These are phyloP conservation scores for Helicocarpus griseus DNA, from an alignment of 2,329 filamentous ascomycete genomes.

Conservation along the genomic window DNA sequence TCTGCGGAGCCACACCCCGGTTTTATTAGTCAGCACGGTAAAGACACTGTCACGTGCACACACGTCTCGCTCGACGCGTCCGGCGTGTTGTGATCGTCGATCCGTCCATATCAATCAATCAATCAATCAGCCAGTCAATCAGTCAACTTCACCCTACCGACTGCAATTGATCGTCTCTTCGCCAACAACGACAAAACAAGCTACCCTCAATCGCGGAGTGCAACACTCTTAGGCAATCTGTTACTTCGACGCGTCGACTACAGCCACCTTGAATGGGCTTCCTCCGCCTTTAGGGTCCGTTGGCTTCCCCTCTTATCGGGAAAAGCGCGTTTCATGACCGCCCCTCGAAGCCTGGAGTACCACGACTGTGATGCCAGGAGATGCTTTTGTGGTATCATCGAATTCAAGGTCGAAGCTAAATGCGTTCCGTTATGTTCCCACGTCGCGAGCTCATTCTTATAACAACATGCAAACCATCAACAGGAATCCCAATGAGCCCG, in stretches of 20 bases:
- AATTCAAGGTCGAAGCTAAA: conserved; percentile 31
- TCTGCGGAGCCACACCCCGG: not conserved
- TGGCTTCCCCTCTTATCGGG: not conserved
- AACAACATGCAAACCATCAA: not conserved
- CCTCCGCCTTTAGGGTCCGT: not conserved
- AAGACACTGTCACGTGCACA: not conserved
- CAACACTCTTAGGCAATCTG: not conserved
- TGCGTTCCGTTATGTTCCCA: conserved; percentile 19
- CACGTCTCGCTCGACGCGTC: not conserved
- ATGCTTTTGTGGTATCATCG: conserved; percentile 8
- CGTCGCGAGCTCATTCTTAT: not conserved
- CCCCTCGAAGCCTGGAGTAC: not conserved
- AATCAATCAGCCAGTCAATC: not conserved
- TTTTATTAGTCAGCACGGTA: not conserved
- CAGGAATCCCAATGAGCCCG: not conserved
- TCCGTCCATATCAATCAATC: not conserved
- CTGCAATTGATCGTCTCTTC: not conserved
- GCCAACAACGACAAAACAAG: not conserved
- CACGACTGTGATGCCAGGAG: conserved; percentile 12
- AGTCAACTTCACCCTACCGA: not conserved
- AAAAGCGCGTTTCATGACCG: not conserved
- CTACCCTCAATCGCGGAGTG: not conserved
- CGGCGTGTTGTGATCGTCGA: not conserved
- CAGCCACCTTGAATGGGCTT: not conserved
- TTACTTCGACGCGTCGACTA: not conserved